Evolutionary conservation across 2,329 filamentous ascomycete species (phyloP).

Genomic region (Pseudonectria buxi): DNA sequence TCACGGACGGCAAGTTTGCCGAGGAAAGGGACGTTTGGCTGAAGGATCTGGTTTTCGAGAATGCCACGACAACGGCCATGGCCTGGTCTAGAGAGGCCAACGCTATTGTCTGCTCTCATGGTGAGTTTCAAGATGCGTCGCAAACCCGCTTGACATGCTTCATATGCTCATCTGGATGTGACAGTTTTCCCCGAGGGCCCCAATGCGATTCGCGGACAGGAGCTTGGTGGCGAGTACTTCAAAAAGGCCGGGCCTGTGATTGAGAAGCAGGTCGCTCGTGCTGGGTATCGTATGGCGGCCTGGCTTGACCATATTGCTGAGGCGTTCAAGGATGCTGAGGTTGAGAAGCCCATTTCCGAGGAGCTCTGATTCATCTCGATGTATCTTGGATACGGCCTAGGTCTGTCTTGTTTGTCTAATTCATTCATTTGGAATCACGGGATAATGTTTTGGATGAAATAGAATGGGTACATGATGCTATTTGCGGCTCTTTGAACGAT

Average conservation of each 20-base stretch:
- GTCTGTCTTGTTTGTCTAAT: too few relatives aligned
- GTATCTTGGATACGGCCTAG: too few relatives aligned
- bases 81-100: slow-evolving; percentile 60
- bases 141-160: not conserved
- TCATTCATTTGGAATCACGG: too few relatives aligned
- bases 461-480: too few relatives aligned
- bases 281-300: slow-evolving; percentile 60
- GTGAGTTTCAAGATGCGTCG: slow-evolving; percentile 31
- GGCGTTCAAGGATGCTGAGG: slow-evolving; percentile 20
- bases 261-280: slow-evolving; percentile 60
- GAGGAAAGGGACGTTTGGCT: slow-evolving; percentile 47
- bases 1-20: slow-evolving; percentile 50
- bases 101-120: slow-evolving; percentile 53
- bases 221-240: slow-evolving; percentile 58
- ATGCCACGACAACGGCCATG: slow-evolving; percentile 50
- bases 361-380: slow-evolving; percentile 21
- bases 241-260: slow-evolving; percentile 56
- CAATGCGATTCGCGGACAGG: slow-evolving; percentile 49
- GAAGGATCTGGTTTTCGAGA: slow-evolving; percentile 46
- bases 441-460: too few relatives aligned
- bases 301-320: slow-evolving; percentile 59
- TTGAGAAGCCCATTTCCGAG: slow-evolving; percentile 15
- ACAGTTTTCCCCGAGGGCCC: slow-evolving; percentile 56
- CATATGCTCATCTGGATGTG: slow-evolving; percentile 2
- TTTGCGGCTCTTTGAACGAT: too few relatives aligned